Evolutionary conservation across 164 flowering plant species (phyloP).

Genomic region (Tetracentron sinense): DNA sequence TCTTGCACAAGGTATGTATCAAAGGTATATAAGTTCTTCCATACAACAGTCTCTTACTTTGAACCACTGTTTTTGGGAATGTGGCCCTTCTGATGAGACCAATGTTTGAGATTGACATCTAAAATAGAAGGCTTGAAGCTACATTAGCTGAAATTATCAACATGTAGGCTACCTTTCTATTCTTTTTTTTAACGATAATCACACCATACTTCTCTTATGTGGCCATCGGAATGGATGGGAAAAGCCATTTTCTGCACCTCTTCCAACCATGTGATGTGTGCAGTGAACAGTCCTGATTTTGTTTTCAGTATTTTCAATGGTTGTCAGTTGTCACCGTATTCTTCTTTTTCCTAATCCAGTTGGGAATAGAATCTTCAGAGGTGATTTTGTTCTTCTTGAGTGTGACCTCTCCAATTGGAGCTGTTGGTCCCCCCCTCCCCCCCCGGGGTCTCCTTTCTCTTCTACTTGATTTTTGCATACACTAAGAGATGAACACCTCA

Average conservation of each 20-base stretch:
- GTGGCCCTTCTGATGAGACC: neutral
- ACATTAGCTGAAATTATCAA: too few species aligned
- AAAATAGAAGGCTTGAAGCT: neutral
- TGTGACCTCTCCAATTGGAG: neutral
- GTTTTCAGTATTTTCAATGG: too few species aligned
- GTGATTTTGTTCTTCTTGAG: neutral
- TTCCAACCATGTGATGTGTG: neutral
- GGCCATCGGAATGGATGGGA: neutral
- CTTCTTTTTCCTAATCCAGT: neutral
- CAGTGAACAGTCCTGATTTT: neutral
- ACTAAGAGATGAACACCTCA: too few species aligned
- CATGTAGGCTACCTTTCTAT: neutral
- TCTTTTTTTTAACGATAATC: too few species aligned
- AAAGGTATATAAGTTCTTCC: neutral
- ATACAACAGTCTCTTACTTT: neutral
- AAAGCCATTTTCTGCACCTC: neutral
- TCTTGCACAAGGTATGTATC: slow-evolving; percentile 74
- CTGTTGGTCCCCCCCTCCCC: too few species aligned
- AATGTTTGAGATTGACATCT: neutral
- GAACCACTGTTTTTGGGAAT: neutral
- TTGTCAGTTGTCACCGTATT: too few species aligned
- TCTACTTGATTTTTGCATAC: neutral
- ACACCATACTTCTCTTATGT: too few species aligned
- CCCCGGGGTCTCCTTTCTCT: neutral
- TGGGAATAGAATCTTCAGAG: neutral